Evolutionary conservation across 176 grass and related monocot genomes (phyloP).

Genomic region (Zoysia pacifica): DNA sequence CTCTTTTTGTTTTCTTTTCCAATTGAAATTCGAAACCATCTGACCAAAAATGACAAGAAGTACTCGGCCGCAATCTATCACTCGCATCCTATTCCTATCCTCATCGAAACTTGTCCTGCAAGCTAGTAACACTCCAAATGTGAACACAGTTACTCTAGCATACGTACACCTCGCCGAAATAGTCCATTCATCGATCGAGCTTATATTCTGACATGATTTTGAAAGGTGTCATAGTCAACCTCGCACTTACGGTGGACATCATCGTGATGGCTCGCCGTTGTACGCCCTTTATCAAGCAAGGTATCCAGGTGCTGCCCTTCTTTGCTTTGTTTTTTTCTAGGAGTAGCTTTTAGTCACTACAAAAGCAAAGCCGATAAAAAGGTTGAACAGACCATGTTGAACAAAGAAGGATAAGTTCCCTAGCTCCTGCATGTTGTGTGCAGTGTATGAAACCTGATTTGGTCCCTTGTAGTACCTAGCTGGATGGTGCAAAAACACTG

Average conservation of each 20-base stretch:
- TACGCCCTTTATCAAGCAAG: slow-evolving; percentile 20
- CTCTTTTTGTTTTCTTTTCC: too few relatives aligned
- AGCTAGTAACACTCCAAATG: background rate
- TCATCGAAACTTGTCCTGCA: background rate
- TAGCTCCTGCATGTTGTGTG: background rate
- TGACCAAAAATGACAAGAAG: too few relatives aligned
- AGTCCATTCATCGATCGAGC: background rate
- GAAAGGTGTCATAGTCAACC: slow-evolving; percentile 12
- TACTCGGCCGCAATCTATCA: too few relatives aligned
- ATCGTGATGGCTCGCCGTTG: background rate
- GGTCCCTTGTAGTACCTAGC: background rate
- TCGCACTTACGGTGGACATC: background rate
- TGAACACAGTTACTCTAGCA: too few relatives aligned
- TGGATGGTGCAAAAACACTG: background rate
- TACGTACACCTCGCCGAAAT: background rate
- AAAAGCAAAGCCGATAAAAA: slow-evolving; percentile 16
- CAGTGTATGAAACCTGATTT: background rate
- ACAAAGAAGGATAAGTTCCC: background rate
- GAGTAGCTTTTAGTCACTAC: background rate
- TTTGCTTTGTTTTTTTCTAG: background rate
- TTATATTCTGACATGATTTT: background rate
- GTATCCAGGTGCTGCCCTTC: slow-evolving; percentile 21
- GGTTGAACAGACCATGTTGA: background rate
- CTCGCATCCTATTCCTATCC: too few relatives aligned
- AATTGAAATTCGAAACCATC: too few relatives aligned